phyloP scores from a whole-genome alignment of 192 early-diverging fungal species.

The Rhizophagus clarus region DNA sequence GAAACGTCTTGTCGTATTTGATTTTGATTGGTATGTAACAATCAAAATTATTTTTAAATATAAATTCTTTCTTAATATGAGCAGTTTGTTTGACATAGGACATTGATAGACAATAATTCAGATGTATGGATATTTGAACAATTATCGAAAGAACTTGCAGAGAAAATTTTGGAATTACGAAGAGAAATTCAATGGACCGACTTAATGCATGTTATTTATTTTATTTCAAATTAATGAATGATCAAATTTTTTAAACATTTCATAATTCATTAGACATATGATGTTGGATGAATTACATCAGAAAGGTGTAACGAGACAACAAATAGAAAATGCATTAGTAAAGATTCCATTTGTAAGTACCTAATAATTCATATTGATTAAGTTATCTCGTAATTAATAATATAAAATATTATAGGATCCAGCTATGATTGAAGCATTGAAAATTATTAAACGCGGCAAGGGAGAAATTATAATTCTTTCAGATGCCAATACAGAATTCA shows the following conservation, averaged over 20 bases:
- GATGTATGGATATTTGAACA: slow-evolving; percentile 52
- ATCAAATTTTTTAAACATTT: neutral
- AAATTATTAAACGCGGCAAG: slow-evolving; percentile 45
- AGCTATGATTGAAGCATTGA: slow-evolving; percentile 50
- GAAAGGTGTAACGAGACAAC: slow-evolving; percentile 36
- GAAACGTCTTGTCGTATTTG: slow-evolving; percentile 59
- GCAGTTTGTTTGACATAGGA: slow-evolving; percentile 39
- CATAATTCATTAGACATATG: slow-evolving; percentile 33
- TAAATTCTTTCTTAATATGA: neutral
- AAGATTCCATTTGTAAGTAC: slow-evolving; percentile 48
- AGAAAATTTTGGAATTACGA: slow-evolving; percentile 35
- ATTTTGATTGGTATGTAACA: slow-evolving; percentile 68
- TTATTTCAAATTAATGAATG: neutral
- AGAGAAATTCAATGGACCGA: slow-evolving; percentile 61
- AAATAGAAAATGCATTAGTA: slow-evolving; percentile 37
- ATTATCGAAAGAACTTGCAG: slow-evolving; percentile 39
- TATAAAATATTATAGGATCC: slow-evolving; percentile 35
- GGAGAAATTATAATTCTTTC: slow-evolving; percentile 59
- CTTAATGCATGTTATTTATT: slow-evolving; percentile 50
- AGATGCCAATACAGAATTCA: slow-evolving; percentile 64
- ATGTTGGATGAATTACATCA: slow-evolving; percentile 41
- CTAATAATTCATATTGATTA: neutral
- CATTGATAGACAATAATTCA: slow-evolving; percentile 63
- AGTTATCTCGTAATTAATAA: neutral
- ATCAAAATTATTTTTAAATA: neutral